These are phyloP conservation scores for Ambrosia hybrid DNA, from an alignment of 140 eudicot species.

Conservation along the genomic window DNA sequence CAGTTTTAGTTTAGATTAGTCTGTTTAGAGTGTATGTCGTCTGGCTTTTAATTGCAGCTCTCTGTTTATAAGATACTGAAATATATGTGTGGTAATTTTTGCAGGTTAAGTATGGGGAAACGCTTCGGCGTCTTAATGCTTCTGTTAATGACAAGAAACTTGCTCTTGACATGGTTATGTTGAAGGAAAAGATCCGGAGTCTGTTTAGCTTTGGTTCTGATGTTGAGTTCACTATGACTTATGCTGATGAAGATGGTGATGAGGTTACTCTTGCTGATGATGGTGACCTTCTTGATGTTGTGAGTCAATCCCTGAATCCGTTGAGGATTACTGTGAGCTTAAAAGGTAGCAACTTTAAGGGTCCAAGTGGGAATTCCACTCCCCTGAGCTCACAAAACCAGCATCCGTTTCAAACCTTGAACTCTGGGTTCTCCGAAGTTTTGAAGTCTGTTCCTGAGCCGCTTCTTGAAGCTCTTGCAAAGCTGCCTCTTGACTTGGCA, in stretches of 20 bases:
- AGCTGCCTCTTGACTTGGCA: conserved; percentile 45
- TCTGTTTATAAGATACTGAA: background rate
- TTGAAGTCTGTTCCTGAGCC: conserved; percentile 59
- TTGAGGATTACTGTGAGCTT: conserved; percentile 62
- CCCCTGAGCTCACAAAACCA: conserved; percentile 33
- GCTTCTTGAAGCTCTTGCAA: conserved; percentile 40
- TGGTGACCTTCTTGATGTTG: conserved; percentile 75
- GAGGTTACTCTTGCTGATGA: conserved; percentile 72
- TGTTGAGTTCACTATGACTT: conserved; percentile 51
- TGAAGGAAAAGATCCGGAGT: conserved; percentile 49
- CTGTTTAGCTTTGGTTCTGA: conserved; percentile 60
- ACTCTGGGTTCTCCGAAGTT: conserved; percentile 42
- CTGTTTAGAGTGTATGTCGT: background rate
- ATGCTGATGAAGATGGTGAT: conserved; percentile 86
- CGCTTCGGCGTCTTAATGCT: conserved; percentile 76
- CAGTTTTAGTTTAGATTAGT: background rate
- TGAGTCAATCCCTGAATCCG: conserved; percentile 72
- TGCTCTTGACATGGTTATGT: conserved; percentile 41
- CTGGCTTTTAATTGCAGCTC: background rate
- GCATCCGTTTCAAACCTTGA: conserved; percentile 26
- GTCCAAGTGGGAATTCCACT: conserved; percentile 44
- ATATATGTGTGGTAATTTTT: background rate
- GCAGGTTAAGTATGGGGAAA: conserved; percentile 77
- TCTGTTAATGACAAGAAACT: conserved; percentile 42
- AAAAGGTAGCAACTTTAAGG: conserved; percentile 25